phyloP scores from a whole-genome alignment of 768 basidiomycete species.

The Paxillus involutus region DNA sequence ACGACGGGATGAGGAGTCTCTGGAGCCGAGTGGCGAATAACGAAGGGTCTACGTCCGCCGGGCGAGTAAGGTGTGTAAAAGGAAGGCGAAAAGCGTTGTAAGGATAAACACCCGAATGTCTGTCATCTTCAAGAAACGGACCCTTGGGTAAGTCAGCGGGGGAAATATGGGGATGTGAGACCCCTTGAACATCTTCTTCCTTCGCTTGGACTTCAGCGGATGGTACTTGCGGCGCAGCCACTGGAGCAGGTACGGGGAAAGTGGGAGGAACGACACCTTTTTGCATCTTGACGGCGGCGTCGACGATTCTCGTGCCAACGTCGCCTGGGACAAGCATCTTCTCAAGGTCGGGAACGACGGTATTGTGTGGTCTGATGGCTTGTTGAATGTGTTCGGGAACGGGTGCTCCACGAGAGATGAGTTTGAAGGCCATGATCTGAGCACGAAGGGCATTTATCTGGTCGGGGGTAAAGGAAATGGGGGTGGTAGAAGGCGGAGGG shows the following conservation, averaged over 20 bases:
- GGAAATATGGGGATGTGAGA: slow-evolving; percentile 39
- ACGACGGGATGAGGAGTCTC: slow-evolving; percentile 79
- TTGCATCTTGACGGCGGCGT: slow-evolving; percentile 72
- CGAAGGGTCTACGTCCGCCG: slow-evolving; percentile 55
- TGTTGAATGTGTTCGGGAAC: slow-evolving; percentile 71
- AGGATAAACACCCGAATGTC: slow-evolving; percentile 81
- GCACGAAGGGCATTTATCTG: slow-evolving; percentile 77
- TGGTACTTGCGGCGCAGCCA: slow-evolving; percentile 12
- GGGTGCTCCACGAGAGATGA: slow-evolving; percentile 61
- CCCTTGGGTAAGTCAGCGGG: slow-evolving; percentile 67
- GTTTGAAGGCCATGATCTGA: slow-evolving; percentile 82
- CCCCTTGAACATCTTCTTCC: slow-evolving; percentile 50
- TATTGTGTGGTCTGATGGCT: slow-evolving; percentile 64
- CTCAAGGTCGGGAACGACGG: slow-evolving; percentile 61
- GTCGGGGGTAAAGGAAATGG: slow-evolving; percentile 75
- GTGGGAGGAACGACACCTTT: slow-evolving; percentile 43
- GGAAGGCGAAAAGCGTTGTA: slow-evolving; percentile 90
- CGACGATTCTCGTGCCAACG: slow-evolving; percentile 61
- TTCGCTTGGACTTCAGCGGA: slow-evolving; percentile 42
- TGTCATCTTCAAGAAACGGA: slow-evolving; percentile 76
- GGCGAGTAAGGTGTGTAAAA: slow-evolving; percentile 74
- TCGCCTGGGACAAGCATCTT: slow-evolving; percentile 63
- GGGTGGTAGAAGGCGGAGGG: slow-evolving; percentile 61
- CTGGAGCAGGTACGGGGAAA: slow-evolving; percentile 25
- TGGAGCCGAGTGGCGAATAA: slow-evolving; percentile 74